A percentile compares a stretch with the other conserved stretches of the same genome.
These are phyloP conservation scores for Phytophthora agathidicida DNA, from an alignment of 352 stramenopile species.

Conservation along the genomic window DNA sequence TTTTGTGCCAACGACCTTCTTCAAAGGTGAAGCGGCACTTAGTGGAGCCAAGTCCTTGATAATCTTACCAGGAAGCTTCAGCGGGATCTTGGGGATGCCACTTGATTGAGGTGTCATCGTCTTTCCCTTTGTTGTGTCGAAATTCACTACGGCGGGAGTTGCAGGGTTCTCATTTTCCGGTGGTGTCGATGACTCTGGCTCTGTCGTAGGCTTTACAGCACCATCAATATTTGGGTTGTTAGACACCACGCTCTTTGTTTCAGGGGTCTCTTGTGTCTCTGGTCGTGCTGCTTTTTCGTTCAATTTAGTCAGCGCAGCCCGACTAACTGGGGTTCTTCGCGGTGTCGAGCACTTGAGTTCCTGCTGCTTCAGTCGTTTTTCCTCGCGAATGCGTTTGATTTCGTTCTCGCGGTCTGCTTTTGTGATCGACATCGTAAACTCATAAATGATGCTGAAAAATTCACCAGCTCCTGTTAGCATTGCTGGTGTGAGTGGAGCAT, in stretches of 20 bases:
- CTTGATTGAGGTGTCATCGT: conserved; percentile 20
- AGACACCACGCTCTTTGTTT: conserved; percentile 8
- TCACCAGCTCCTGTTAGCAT: conserved; percentile 50
- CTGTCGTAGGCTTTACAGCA: neutral
- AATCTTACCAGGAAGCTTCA: conserved; percentile 54
- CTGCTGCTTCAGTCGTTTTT: conserved; percentile 61
- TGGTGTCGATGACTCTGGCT: conserved; percentile 1
- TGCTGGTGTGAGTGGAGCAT: conserved; percentile 27
- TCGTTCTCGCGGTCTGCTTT: conserved; percentile 84
- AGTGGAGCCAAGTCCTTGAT: conserved; percentile 34
- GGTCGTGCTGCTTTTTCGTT: conserved; percentile 23
- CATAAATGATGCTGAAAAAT: conserved; percentile 79
- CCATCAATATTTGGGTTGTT: conserved; percentile 11
- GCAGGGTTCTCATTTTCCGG: neutral
- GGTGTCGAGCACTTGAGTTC: conserved; percentile 53
- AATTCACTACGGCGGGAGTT: neutral
- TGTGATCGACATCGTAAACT: conserved; percentile 78
- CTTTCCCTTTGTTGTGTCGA: conserved; percentile 9
- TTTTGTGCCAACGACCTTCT: conserved; percentile 21
- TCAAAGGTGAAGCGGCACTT: conserved; percentile 28
- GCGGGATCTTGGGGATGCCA: conserved; percentile 34
- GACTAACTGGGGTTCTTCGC: conserved; percentile 39
- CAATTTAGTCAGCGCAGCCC: conserved; percentile 9
- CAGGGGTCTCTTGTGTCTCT: conserved; percentile 31
- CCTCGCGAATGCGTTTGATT: conserved; percentile 67